These are phyloP conservation scores for Irpex sp. DNA, from an alignment of 1,284 basidiomycete species.

Conservation along the genomic window DNA sequence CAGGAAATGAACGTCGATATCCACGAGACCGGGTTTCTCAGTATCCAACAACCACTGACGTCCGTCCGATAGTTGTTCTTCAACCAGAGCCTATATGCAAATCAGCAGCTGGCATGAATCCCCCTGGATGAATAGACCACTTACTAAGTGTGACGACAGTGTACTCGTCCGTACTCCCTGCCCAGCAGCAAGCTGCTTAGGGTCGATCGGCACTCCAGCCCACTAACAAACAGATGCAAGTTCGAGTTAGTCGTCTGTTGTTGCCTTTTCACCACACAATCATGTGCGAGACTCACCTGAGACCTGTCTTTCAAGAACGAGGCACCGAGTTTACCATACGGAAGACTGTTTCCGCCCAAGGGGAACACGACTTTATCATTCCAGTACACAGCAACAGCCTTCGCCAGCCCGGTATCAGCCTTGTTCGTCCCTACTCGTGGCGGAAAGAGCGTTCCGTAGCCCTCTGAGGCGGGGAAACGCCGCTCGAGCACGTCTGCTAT, in stretches of 20 bases:
- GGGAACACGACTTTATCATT: constrained; percentile 38
- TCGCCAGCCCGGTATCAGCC: constrained; percentile 40
- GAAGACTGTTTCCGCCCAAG: constrained; percentile 33
- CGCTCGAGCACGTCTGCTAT: constrained; percentile 43
- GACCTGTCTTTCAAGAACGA: constrained; percentile 47
- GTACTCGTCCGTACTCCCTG: constrained; percentile 29
- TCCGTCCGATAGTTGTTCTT: constrained; percentile 50
- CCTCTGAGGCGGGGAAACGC: constrained; percentile 39
- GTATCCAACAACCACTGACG: constrained; percentile 57
- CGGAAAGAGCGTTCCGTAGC: constrained; percentile 46
- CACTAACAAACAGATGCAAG: background rate
- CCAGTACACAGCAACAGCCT: constrained; percentile 41
- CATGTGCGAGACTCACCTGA: constrained; percentile 25
- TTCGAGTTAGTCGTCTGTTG: background rate
- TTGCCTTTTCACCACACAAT: background rate
- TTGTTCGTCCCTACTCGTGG: constrained; percentile 32
- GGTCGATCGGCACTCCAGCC: constrained; percentile 31
- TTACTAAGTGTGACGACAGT: constrained; percentile 37
- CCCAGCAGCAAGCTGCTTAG: constrained; percentile 27
- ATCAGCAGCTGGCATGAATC: background rate
- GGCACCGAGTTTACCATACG: constrained; percentile 41
- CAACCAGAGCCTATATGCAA: constrained; percentile 33
- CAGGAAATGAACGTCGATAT: constrained; percentile 45
- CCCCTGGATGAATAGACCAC: constrained; percentile 12
- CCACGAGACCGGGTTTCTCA: constrained; percentile 41